Evolutionary conservation across 1,284 basidiomycete species (phyloP), one percentile per base, ranked within the genome.

Genomic region (Rhizoctonia solani): DNA sequence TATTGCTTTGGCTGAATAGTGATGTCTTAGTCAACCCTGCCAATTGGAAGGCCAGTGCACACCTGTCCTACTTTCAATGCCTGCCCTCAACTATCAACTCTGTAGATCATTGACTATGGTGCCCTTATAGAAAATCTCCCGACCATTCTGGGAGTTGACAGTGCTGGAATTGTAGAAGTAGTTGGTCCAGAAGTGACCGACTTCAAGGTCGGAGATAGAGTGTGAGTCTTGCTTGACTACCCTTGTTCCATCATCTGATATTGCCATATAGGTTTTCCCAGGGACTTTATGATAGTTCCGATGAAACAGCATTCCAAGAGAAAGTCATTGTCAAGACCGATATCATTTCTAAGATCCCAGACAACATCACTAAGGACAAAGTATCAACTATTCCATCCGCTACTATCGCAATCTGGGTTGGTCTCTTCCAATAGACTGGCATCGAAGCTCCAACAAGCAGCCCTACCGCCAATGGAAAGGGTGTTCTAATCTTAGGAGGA

Each of bases 191-290:
- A 79, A 0, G 84, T 87, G 14, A 76, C 77, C 1, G 75, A 77
- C 39, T 79, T 86, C 72, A 75, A 77, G 52, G 79, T 82, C 39
- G 86, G 87, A 1, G 85, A 89, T 72, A 78, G 80, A 73, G 83
- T 88, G 84, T 85, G 74, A 71, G 81, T 68, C 3, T 73, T 68
- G 42, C n/a, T 25, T 29, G n/a, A 23, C 42, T 61, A 21, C 23
- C 29, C 0, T 34, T 42, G n/a, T 68, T 46, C 59, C 41, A 34
- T 34, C 11, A 11, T 34, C 32, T 34, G 11, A 34, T 34, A 34
- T 34, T 11, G 11, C 4, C 11, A 14, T 54, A 63, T 58, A 85
- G 82, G 4, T 74, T 84, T 54, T 78, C 76, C 70, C 78, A 80
- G 65, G 80, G 79, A 3, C 70, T 70, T 11, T 80, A 76, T 44